These are phyloP conservation scores for Cryphonectria naterciae DNA, from an alignment of 2,329 filamentous ascomycete species.

Conservation along the genomic window DNA sequence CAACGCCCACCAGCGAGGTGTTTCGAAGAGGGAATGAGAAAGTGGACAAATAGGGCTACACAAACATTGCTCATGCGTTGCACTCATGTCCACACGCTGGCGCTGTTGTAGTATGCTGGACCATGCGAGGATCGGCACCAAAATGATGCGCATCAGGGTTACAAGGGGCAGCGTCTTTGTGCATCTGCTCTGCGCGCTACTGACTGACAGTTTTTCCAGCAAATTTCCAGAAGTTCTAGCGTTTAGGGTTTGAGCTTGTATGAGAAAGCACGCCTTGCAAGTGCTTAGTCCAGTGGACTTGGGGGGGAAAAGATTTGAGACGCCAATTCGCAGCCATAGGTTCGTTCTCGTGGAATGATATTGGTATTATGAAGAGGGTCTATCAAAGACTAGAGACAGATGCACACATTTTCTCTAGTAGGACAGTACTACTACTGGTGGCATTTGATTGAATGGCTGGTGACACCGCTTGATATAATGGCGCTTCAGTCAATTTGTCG, in stretches of 20 bases:
- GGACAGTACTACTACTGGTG: neutral
- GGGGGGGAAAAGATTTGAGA: neutral
- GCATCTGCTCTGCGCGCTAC: neutral
- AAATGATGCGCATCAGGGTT: slow-evolving; percentile 3
- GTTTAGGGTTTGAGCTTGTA: neutral
- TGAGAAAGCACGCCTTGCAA: neutral
- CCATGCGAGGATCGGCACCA: neutral
- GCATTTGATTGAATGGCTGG: neutral
- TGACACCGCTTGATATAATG: neutral
- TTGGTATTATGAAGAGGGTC: neutral
- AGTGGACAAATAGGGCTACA: neutral
- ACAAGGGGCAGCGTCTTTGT: neutral
- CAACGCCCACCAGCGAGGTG: neutral
- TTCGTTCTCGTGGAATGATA: neutral
- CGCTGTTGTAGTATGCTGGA: neutral
- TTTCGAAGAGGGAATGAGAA: neutral
- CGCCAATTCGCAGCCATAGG: neutral
- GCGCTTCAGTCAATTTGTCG: neutral
- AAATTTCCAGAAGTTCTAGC: neutral
- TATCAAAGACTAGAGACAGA: neutral
- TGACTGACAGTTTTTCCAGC: neutral
- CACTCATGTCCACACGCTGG: neutral
- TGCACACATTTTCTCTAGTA: neutral
- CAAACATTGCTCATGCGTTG: neutral
- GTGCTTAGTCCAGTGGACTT: neutral